These are phyloP conservation scores for Musa beccarii DNA, from an alignment of 176 grass and related monocot species.

Conservation along the genomic window DNA sequence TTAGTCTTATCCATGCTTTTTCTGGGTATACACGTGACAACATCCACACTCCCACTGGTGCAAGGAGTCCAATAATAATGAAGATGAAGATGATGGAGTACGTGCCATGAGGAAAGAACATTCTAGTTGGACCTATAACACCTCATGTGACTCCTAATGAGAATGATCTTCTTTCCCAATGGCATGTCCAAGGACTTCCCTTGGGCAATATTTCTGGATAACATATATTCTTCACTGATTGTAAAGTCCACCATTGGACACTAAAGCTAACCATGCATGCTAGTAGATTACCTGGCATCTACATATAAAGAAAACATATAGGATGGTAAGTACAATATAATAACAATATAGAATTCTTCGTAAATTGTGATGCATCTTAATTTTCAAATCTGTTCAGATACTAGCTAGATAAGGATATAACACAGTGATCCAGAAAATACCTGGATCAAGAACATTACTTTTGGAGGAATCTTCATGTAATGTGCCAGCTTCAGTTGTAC, in stretches of 20 bases:
- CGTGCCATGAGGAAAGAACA: conserved; percentile 12
- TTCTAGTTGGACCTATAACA: neutral
- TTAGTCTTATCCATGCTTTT: conserved; percentile 13
- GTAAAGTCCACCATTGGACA: neutral
- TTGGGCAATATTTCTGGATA: neutral
- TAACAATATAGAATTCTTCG: neutral
- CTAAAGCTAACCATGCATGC: neutral
- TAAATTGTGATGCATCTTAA: no score
- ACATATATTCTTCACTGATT: conserved; percentile 7
- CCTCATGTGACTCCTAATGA: neutral
- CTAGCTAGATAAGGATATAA: no score
- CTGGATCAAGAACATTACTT: neutral
- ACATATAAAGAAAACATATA: neutral
- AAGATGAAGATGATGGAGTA: neutral
- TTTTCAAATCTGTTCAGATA: no score
- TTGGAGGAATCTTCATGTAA: conserved; percentile 5
- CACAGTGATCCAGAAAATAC: neutral
- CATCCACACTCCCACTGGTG: neutral
- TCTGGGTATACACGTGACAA: neutral
- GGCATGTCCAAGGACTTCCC: conserved; percentile 27
- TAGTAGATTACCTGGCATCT: neutral
- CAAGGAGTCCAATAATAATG: conserved; percentile 5
- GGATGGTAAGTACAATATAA: no score
- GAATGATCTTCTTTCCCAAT: neutral
- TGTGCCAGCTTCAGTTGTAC: neutral